Percentiles rank a stretch among this genome's conserved stretches.
Conservation (phyloP, 2,329 filamentous ascomycete genomes). For the Talaromyces funiculosus region DNA sequence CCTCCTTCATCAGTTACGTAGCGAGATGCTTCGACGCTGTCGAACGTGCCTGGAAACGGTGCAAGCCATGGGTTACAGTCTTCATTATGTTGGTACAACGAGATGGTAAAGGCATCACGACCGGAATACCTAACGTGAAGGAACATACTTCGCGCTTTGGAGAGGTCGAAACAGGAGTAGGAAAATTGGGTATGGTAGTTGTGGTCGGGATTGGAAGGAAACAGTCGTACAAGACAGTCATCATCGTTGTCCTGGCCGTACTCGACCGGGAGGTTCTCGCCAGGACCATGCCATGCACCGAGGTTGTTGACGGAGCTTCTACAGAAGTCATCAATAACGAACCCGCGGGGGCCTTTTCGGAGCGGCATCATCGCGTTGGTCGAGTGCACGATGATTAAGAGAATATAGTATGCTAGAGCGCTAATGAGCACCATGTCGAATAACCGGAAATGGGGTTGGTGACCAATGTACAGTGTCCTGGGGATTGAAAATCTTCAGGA, state of each 20-base stretch:
- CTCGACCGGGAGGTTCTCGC: conserved; percentile 52
- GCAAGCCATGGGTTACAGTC: conserved; percentile 51
- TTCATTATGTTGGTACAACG: conserved; percentile 62
- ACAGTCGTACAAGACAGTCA: conserved; percentile 50
- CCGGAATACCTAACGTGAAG: conserved; percentile 61
- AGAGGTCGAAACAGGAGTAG: conserved; percentile 52
- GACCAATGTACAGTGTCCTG: background rate
- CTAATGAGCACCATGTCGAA: background rate
- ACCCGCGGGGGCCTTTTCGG: conserved; percentile 6
- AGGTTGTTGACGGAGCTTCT: conserved; percentile 52
- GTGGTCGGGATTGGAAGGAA: conserved; percentile 56
- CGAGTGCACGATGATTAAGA: background rate
- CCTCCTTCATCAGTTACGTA: conserved; percentile 49
- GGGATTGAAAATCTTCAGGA: background rate
- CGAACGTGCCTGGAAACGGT: conserved; percentile 63
- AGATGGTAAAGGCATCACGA: conserved; percentile 57
- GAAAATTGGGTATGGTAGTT: conserved; percentile 57
- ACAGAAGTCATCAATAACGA: conserved; percentile 58
- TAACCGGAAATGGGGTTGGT: background rate
- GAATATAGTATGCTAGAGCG: background rate
- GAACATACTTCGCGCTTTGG: conserved; percentile 52
- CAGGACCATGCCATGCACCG: conserved; percentile 61
- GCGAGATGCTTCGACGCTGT: conserved; percentile 59
- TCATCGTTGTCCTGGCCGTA: conserved; percentile 29
- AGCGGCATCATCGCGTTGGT: conserved; percentile 1